Conservation (phyloP, 768 basidiomycete species). For the Russula griseocarnosa region DNA sequence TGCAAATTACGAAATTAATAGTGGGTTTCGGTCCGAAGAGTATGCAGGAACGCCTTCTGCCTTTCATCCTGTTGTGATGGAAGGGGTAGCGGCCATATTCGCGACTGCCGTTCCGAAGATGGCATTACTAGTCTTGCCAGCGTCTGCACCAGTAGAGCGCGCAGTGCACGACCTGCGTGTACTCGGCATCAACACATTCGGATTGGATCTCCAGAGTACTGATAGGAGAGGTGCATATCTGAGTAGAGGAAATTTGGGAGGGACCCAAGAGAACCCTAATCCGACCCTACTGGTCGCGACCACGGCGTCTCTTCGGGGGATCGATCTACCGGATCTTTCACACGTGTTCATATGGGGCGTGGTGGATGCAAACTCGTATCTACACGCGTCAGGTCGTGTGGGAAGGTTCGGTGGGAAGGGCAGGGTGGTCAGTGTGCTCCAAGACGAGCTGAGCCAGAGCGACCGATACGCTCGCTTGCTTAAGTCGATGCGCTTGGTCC, state of each 20-base stretch:
- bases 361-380: slow-evolving; percentile 57
- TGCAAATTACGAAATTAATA: slow-evolving; percentile 7
- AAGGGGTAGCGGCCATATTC: slow-evolving; percentile 66
- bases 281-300: slow-evolving; percentile 67
- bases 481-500: slow-evolving; percentile 6
- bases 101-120: slow-evolving; percentile 67
- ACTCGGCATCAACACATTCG: slow-evolving; percentile 64
- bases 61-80: slow-evolving; percentile 53
- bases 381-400: slow-evolving; percentile 72
- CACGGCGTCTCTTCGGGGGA: slow-evolving; percentile 62
- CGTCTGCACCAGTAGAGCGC: slow-evolving; percentile 56
- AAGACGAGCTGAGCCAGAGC: slow-evolving; percentile 38
- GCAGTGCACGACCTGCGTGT: slow-evolving; percentile 59
- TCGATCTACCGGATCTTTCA: slow-evolving; percentile 65
- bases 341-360: slow-evolving; percentile 74
- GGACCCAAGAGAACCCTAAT: slow-evolving; percentile 49
- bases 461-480: slow-evolving; percentile 7
- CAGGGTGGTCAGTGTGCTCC: slow-evolving; percentile 61
- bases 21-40: slow-evolving; percentile 36
- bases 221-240: slow-evolving; percentile 42
- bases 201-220: slow-evolving; percentile 49
- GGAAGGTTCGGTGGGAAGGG: slow-evolving; percentile 65
- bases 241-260: slow-evolving; percentile 32
- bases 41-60: slow-evolving; percentile 46
- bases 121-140: slow-evolving; percentile 65